phyloP scores from a whole-genome alignment of 345 rosid species.

The Sonneratia caseolaris region DNA sequence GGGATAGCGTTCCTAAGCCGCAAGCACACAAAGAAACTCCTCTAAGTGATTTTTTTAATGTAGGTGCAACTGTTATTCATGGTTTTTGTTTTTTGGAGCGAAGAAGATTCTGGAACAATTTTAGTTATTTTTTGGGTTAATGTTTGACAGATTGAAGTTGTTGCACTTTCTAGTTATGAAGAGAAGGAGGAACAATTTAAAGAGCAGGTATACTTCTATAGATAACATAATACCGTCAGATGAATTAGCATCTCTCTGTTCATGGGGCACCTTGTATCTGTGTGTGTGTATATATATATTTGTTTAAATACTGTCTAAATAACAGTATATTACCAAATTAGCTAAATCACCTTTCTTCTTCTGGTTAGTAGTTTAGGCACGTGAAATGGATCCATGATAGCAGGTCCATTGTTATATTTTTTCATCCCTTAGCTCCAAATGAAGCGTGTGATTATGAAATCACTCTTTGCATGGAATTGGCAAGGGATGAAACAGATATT shows the following conservation, averaged over 20 bases:
- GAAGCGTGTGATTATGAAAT: too few species aligned
- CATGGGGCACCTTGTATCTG: not conserved
- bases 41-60: slow-evolving; percentile 92
- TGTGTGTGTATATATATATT: too few species aligned
- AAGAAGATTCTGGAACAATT: not conserved
- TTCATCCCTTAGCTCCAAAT: too few species aligned
- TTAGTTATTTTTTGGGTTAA: slow-evolving; percentile 9
- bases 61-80: slow-evolving; percentile 19
- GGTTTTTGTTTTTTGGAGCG: not conserved
- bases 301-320: not conserved
- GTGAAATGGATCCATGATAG: too few species aligned
- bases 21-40: slow-evolving; percentile 86
- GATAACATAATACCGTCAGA: not conserved
- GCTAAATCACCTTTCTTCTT: too few species aligned
- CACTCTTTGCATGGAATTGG: too few species aligned
- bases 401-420: not conserved
- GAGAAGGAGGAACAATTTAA: slow-evolving; percentile 85
- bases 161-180: slow-evolving; percentile 94
- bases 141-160: slow-evolving; percentile 82
- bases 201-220: slow-evolving; percentile 59
- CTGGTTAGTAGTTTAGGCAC: too few species aligned
- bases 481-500: too few species aligned
- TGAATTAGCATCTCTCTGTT: not conserved
- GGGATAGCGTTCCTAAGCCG: slow-evolving; percentile 96
- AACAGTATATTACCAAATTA: not conserved